These are phyloP conservation scores for Polychytrium aggregatum DNA, from an alignment of 192 early-diverging fungal genomes.

Conservation along the genomic window DNA sequence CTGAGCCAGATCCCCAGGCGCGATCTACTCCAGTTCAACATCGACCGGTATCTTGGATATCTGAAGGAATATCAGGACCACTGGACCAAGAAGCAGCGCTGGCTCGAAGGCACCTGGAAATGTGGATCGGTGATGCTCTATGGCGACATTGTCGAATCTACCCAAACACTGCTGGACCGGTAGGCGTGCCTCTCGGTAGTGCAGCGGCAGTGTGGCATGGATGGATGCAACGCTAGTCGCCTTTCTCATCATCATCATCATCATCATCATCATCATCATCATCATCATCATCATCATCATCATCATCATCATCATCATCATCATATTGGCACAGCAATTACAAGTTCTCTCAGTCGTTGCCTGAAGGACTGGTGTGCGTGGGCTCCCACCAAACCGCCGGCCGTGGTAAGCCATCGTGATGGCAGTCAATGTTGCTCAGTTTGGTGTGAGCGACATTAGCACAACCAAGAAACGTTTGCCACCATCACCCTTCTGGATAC, in stretches of 20 bases:
- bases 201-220: no score
- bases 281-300: no score
- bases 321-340: conserved; percentile 42
- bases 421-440: background rate
- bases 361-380: conserved; percentile 68
- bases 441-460: no score
- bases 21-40: conserved; percentile 1
- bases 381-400: conserved; percentile 77
- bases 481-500: no score
- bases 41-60: conserved; percentile 3
- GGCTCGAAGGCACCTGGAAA: background rate
- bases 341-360: conserved; percentile 49
- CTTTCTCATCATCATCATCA: no score
- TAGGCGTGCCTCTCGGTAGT: conserved; percentile 14
- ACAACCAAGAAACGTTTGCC: no score
- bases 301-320: no score
- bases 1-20: background rate
- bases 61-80: background rate
- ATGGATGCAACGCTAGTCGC: no score
- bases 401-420: conserved; percentile 33
- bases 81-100: background rate
- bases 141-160: conserved; percentile 65
- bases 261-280: no score
- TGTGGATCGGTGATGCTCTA: conserved; percentile 73
- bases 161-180: conserved; percentile 90